A percentile compares a stretch with the other conserved stretches of the same genome.
Conservation (phyloP, 2,329 filamentous ascomycete species). For the Celoporthe dispersa region DNA sequence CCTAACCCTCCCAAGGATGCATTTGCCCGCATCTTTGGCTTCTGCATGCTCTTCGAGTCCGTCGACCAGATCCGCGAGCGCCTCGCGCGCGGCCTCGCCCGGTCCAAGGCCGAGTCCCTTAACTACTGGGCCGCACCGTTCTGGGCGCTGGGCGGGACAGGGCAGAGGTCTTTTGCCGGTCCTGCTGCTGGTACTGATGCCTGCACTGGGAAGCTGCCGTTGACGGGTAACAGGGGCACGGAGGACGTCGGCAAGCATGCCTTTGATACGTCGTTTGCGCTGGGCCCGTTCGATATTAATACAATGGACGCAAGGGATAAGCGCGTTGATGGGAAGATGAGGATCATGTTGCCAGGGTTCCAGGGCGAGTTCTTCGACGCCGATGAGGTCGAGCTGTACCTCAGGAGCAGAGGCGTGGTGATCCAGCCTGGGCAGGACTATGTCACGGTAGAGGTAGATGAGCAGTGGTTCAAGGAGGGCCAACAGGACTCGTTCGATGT, state of each 20-base stretch:
- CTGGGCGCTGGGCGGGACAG: slow-evolving; percentile 27
- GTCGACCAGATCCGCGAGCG: slow-evolving; percentile 27
- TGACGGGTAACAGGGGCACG: slow-evolving; percentile 45
- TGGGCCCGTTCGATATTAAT: slow-evolving; percentile 53
- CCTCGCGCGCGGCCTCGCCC: slow-evolving; percentile 8
- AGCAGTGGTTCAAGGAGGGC: slow-evolving; percentile 43
- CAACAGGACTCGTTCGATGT: background rate
- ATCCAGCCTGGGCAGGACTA: slow-evolving; percentile 66
- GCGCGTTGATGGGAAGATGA: slow-evolving; percentile 51
- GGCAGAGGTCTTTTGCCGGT: slow-evolving; percentile 15
- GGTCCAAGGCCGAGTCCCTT: slow-evolving; percentile 18
- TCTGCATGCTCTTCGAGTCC: slow-evolving; percentile 30
- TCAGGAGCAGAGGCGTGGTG: slow-evolving; percentile 65
- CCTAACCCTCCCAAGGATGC: slow-evolving; percentile 22
- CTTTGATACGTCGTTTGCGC: slow-evolving; percentile 44
- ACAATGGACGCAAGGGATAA: slow-evolving; percentile 47
- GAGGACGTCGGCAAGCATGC: slow-evolving; percentile 34
- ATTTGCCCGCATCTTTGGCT: slow-evolving; percentile 27
- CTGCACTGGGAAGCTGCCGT: slow-evolving; percentile 22
- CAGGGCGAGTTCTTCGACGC: slow-evolving; percentile 78
- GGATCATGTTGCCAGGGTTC: slow-evolving; percentile 62
- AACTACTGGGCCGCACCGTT: slow-evolving; percentile 28
- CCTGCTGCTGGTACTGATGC: background rate
- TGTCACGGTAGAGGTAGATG: slow-evolving; percentile 61
- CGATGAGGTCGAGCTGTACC: slow-evolving; percentile 76